These are phyloP conservation scores for Serendipita sp. DNA, from an alignment of 768 basidiomycete genomes.

Conservation along the genomic window DNA sequence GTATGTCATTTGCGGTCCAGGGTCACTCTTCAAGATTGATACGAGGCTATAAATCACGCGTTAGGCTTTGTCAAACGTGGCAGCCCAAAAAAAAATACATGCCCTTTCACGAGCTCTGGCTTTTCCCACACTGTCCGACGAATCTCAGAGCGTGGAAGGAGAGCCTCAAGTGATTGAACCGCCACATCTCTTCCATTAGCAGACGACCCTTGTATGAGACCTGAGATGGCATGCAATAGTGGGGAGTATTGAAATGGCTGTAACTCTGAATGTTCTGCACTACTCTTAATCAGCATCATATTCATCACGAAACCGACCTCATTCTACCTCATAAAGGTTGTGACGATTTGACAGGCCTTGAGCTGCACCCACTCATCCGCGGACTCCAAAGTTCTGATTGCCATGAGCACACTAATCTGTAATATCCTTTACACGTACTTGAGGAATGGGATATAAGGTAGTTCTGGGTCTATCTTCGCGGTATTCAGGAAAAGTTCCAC, in stretches of 20 bases:
- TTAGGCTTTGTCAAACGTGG: background rate
- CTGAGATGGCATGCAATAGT: slow-evolving; percentile 43
- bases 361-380: slow-evolving; percentile 94
- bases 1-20: slow-evolving; percentile 88
- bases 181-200: slow-evolving; percentile 52
- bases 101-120: slow-evolving; percentile 56
- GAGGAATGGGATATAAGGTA: slow-evolving; percentile 67
- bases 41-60: slow-evolving; percentile 39
- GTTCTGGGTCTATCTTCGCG: slow-evolving; percentile 50
- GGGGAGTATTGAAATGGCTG: slow-evolving; percentile 36
- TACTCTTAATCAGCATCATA: slow-evolving; percentile 14
- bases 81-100: slow-evolving; percentile 14
- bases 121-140: slow-evolving; percentile 69
- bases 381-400: slow-evolving; percentile 53
- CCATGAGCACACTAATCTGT: background rate
- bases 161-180: slow-evolving; percentile 77
- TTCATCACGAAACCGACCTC: background rate
- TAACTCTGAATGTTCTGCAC: slow-evolving; percentile 35
- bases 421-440: slow-evolving; percentile 31
- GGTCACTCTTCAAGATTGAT: slow-evolving; percentile 64
- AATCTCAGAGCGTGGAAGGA: slow-evolving; percentile 67
- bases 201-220: slow-evolving; percentile 43
- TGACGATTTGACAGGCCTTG: slow-evolving; percentile 75
- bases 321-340: slow-evolving; percentile 60
- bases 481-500: slow-evolving; percentile 57